These are phyloP conservation scores for Xylaria longipes DNA, from an alignment of 495 filamentous ascomycete genomes.

Conservation along the genomic window DNA sequence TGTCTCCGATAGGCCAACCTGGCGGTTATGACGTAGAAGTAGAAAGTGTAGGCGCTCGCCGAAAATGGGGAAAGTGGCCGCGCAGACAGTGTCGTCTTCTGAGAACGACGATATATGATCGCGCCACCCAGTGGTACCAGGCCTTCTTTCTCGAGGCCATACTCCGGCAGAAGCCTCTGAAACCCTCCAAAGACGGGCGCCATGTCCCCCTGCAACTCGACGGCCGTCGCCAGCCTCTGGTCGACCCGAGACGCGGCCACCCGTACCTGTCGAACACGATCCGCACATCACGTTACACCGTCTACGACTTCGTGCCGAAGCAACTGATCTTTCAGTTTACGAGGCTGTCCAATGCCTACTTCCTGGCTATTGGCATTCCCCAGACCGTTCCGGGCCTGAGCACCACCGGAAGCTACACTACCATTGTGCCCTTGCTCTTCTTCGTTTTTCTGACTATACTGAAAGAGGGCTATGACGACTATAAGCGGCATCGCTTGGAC, in stretches of 20 bases:
- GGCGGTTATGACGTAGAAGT: slow-evolving; percentile 36
- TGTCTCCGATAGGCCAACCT: slow-evolving; percentile 24
- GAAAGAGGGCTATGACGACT: slow-evolving; percentile 91
- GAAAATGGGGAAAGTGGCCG: not conserved
- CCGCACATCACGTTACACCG: slow-evolving; percentile 81
- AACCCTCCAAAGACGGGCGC: slow-evolving; percentile 55
- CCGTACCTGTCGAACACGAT: slow-evolving; percentile 80
- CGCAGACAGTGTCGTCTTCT: slow-evolving; percentile 7
- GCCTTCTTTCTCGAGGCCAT: slow-evolving; percentile 44
- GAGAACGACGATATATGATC: slow-evolving; percentile 26
- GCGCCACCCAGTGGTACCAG: slow-evolving; percentile 40
- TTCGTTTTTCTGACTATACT: slow-evolving; percentile 87
- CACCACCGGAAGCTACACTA: slow-evolving; percentile 89
- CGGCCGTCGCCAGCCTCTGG: slow-evolving; percentile 54
- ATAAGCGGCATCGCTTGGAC: slow-evolving; percentile 81
- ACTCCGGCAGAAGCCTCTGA: slow-evolving; percentile 45
- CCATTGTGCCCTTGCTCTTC: slow-evolving; percentile 79
- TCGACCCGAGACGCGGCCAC: slow-evolving; percentile 79
- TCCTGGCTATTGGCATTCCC: slow-evolving; percentile 82
- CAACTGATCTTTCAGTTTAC: slow-evolving; percentile 91
- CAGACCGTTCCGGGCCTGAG: slow-evolving; percentile 89
- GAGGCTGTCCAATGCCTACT: slow-evolving; percentile 91
- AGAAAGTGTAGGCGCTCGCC: not conserved
- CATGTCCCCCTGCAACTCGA: slow-evolving; percentile 70
- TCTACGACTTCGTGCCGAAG: slow-evolving; percentile 87